Conservation (phyloP, 2,329 filamentous ascomycete species). For the Fusarium compactum region DNA sequence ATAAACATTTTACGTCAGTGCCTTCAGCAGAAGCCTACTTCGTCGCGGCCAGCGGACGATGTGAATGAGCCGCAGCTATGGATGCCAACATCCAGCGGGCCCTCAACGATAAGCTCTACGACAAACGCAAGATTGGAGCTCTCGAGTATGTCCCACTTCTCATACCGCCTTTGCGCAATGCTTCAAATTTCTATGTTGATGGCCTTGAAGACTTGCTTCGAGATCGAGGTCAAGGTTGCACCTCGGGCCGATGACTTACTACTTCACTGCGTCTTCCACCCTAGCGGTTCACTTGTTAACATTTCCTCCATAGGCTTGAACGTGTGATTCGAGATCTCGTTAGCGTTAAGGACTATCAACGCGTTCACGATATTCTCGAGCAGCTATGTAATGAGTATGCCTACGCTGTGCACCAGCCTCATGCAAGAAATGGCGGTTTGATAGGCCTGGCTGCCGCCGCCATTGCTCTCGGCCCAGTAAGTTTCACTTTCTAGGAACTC, state of each 20-base stretch:
- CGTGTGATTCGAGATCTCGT: constrained; percentile 88
- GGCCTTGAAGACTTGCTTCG: neutral
- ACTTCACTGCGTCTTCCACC: neutral
- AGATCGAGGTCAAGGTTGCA: neutral
- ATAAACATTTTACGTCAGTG: neutral
- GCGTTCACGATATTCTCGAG: constrained; percentile 88
- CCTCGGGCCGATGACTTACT: constrained; percentile 10
- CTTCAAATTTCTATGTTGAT: neutral
- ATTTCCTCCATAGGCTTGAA: constrained; percentile 74
- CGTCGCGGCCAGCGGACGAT: constrained; percentile 38
- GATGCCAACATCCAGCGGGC: constrained; percentile 89
- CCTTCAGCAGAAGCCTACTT: neutral
- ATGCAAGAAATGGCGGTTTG: constrained; percentile 94
- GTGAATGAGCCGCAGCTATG: constrained; percentile 66
- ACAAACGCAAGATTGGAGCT: constrained; percentile 95
- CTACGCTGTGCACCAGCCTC: constrained; percentile 95
- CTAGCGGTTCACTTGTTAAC: constrained; percentile 18
- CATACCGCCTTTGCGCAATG: constrained; percentile 6
- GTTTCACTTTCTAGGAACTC: constrained; percentile 51
- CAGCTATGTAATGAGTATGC: constrained; percentile 98
- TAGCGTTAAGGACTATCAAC: constrained; percentile 79
- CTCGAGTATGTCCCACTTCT: constrained; percentile 77
- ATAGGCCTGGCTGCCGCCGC: constrained; percentile 96
- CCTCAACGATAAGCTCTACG: constrained; percentile 98
- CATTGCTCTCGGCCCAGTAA: constrained; percentile 91